Conservation (phyloP, 2,329 filamentous ascomycete species). For the Elsinoe australis region DNA sequence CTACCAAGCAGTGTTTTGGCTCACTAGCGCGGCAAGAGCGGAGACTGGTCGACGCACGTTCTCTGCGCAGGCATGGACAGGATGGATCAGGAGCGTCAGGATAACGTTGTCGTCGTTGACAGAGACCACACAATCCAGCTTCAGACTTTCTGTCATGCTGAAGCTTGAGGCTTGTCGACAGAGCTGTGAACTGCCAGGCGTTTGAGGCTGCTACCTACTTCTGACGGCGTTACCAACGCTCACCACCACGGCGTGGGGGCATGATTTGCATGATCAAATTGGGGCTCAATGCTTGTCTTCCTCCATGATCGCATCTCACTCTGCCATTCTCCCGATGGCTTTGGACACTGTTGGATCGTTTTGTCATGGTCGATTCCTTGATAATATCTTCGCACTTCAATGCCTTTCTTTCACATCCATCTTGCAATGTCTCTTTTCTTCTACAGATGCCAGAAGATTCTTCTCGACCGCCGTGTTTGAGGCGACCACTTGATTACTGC, state of each 20-base stretch:
- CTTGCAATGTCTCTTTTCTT: neutral
- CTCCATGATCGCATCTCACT: neutral
- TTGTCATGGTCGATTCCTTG: too few species aligned
- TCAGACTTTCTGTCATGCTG: conserved; percentile 2
- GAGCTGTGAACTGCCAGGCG: neutral
- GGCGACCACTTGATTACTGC: neutral
- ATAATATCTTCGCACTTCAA: too few species aligned
- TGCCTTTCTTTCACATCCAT: too few species aligned
- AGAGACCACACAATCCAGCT: too few species aligned
- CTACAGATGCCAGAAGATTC: neutral
- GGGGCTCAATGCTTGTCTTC: conserved; percentile 10
- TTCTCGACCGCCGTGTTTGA: too few species aligned
- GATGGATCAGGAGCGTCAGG: neutral
- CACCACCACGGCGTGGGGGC: conserved; percentile 8
- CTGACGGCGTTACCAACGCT: conserved; percentile 6
- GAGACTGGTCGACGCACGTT: conserved; percentile 11
- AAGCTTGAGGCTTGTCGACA: neutral
- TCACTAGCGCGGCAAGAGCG: conserved; percentile 10
- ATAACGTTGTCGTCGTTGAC: conserved; percentile 3
- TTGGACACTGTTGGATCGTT: neutral
- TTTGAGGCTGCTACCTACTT: conserved; percentile 14
- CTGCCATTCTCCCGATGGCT: neutral
- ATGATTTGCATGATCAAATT: conserved; percentile 12
- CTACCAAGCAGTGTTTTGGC: conserved; percentile 3
- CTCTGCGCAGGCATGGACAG: neutral